Evolutionary conservation across 148 eudicot genomes (phyloP), one percentile per base, ranked within the genome.

Genomic region (Persicaria maculosa): DNA sequence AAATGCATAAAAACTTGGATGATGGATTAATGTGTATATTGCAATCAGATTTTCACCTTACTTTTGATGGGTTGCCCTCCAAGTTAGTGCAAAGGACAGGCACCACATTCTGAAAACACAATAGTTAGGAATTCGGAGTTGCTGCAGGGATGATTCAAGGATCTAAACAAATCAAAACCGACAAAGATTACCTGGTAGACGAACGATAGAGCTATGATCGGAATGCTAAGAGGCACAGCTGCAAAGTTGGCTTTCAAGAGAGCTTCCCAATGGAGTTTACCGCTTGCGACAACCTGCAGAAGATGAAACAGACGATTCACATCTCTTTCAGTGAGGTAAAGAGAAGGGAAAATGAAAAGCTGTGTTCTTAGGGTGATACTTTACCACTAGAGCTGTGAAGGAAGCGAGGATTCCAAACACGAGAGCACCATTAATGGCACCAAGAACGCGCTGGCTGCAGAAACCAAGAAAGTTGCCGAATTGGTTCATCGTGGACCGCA

Each of bases 71-170:
- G 79, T 94, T 75, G 64, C 98, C 97, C 86, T 94, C 98, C 77
- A 91, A 86, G 78, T 94, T 80, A 61, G 96, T 94, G 80, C 98
- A 94, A 78, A 94, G 86, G 74, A 94, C 98, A 80, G 98, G 98
- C 20, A 94, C 98, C 47, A 91, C 98, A 83, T 91, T 94, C 98
- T 94, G 91, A 57, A 74, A 76, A 65, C 46, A 36, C 44, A 15
- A 40, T 17, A 17, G 19, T 65, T 65, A 65, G 47, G 46, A 64
- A n/a, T n/a, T n/a, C n/a, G n/a, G n/a, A n/a, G n/a, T n/a, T n/a
- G n/a, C n/a, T n/a, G n/a, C n/a, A n/a, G n/a, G n/a, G 40, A 31
- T 31, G 40, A 31, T 31, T 31, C 40, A 3, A 31, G 40, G 40
- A 3, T 17, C 70, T 9, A 65, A 65, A 7, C 47, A 52, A 31